These are phyloP conservation scores for Neofusicoccum cordaticola DNA, from an alignment of 2,329 filamentous ascomycete genomes.

Conservation along the genomic window DNA sequence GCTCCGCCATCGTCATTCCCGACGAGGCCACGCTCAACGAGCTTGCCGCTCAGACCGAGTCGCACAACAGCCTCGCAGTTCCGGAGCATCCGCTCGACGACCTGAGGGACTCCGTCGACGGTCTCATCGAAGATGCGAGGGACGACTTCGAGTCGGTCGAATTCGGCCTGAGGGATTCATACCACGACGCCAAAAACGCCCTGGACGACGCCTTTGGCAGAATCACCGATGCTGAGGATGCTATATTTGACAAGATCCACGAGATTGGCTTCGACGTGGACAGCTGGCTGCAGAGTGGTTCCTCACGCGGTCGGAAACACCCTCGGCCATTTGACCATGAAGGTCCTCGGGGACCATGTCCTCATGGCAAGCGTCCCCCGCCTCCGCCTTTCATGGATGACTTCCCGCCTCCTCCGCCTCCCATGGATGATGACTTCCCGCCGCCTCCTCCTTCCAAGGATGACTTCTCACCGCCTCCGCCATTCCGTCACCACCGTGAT, in stretches of 20 bases:
- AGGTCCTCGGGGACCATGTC: neutral
- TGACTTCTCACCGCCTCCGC: constrained; percentile 16
- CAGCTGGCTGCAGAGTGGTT: constrained; percentile 45
- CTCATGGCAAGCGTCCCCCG: constrained; percentile 28
- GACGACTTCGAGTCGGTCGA: constrained; percentile 20
- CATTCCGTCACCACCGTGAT: constrained; percentile 12
- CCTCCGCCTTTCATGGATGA: constrained; percentile 33
- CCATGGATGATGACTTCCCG: constrained; percentile 6
- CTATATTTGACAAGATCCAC: constrained; percentile 41
- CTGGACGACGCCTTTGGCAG: constrained; percentile 45
- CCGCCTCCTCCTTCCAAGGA: neutral
- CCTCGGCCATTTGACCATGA: neutral
- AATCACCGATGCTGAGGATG: constrained; percentile 37
- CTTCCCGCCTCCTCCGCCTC: constrained; percentile 31
- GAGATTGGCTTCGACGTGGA: constrained; percentile 46
- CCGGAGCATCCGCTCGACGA: constrained; percentile 23
- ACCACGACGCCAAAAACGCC: constrained; percentile 31
- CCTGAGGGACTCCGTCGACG: constrained; percentile 37
- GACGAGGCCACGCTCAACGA: constrained; percentile 38
- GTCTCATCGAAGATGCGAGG: constrained; percentile 27
- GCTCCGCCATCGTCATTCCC: constrained; percentile 54
- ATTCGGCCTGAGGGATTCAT: constrained; percentile 20
- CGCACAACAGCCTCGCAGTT: constrained; percentile 16
- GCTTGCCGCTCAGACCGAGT: constrained; percentile 38
- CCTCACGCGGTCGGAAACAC: constrained; percentile 19